Evolutionary conservation across 140 eudicot species (phyloP), one percentile per base, ranked within the genome.

Genomic region (Ambrosia hybrid): DNA sequence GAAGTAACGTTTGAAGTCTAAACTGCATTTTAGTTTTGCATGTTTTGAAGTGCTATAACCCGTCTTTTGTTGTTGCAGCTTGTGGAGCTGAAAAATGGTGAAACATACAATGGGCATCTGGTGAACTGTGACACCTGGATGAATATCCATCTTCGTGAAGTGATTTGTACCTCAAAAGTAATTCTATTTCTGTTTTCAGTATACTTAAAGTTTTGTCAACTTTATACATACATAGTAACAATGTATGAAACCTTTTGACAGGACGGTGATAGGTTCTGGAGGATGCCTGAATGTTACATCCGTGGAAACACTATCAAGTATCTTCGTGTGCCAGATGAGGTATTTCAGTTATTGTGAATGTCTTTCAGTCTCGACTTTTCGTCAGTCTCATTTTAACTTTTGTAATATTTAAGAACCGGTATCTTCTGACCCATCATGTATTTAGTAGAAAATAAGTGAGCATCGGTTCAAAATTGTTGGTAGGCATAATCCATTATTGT

Each of bases 201-300:
- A 16, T 6, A 12, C 76, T 3, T 14, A 63, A 63, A 36, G 46
- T 62, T 3, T 61, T 61, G 5, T 60, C 9, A 33, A 60, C 46
- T 10, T 60, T 11, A 61, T 61, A 11, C 2, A 5, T 12, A 34
- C 13, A 21, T 46, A 36, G 26, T 65, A 33, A 17, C 36, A 64
- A 68, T 15, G 26, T 16, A 51, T 74, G 21, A 83, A 69, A 53
- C 33, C n/a, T 53, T 61, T 68, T 81, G 76, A 63, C 71, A 89
- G 92, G 96, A 86, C 76, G 96, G 96, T 57, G 96, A 86, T 63
- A 86, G 96, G 73, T 89, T 89, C 65, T 86, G 96, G 92, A 72
- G 92, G 75, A 89, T 89, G 92, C 92, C 92, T 61, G 96, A 89
- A 72, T 89, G 96, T 65, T 63, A 63, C 68, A 63, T 63, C 13